Evolutionary conservation across 495 filamentous ascomycete genomes (phyloP), one percentile per base, ranked within the genome.

Genomic region (Aspergillus affinis): DNA sequence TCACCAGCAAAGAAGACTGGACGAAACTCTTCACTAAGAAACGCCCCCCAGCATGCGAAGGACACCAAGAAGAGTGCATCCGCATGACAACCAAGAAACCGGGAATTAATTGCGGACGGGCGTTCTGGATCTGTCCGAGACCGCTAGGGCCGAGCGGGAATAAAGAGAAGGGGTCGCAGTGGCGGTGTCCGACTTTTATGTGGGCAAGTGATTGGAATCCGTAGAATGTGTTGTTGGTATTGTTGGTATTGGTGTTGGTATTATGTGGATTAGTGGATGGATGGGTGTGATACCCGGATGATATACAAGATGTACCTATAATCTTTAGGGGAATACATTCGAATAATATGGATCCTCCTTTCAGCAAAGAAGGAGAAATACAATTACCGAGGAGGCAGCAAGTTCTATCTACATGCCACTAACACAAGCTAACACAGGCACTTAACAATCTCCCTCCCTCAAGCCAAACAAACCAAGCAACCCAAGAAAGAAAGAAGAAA

Each of bases 171-270:
- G 88, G 88, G 1, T 91, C 90, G 0, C 78, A 92, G 64, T 97
- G 92, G 86, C 85, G 91, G 3, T 97, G 92, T 70, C 72, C 78
- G 2, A 96, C 91, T 0, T 97, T 96, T 65, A 92, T 96, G 56
- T 97, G 92, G 92, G 86, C 86, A 46, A 93, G 89, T 63, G 90
- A 94, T 65, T 93, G 91, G 90, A 87, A 82, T 62, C 57, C 73
- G 9, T 63, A 8, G 54, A 53, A 19, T 60, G 61, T 19, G 9
- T 27, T 2, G 23, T 59, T 55, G 6, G 46, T 6, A 1, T 48
- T 48, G 30, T 7, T 32, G 7, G 30, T 12, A 8, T 4, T 4
- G 4, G 8, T 30, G 29, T 4, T 30, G 8, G 29, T 30, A 8
- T 30, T 4, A 30, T 30, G 18, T 9, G 23, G 29, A 10, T 18